phyloP scores from a whole-genome alignment of 202 grass and related monocot genomes.

The Bolboschoenoplectus hybrid region DNA sequence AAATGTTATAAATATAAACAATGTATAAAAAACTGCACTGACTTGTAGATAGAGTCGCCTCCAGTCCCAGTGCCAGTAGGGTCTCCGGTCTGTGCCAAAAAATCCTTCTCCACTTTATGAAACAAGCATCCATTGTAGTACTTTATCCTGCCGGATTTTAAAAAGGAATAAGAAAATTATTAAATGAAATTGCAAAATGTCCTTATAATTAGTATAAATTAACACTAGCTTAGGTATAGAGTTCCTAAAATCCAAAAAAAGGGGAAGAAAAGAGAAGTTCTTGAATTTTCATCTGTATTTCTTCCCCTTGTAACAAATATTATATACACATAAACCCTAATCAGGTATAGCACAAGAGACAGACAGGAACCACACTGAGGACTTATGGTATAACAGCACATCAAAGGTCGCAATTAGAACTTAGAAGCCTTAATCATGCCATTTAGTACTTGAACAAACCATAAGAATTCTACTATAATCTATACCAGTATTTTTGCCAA shows the following conservation, averaged over 20 bases:
- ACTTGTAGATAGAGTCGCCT: constrained; percentile 91
- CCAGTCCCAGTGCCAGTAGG: constrained; percentile 73
- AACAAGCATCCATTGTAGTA: constrained; percentile 97
- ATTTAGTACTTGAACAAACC: background rate
- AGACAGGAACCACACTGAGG: background rate
- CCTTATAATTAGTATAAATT: constrained; percentile 4
- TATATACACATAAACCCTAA: background rate
- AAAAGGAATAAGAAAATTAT: background rate
- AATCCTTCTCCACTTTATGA: constrained; percentile 96
- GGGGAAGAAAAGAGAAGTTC: background rate
- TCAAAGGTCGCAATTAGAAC: background rate
- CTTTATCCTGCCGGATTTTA: constrained; percentile 65
- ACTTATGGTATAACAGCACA: background rate
- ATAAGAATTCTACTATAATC: background rate
- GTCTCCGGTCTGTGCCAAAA: constrained; percentile 92
- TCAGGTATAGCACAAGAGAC: background rate
- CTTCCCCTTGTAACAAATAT: background rate
- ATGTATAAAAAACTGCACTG: constrained; percentile 33
- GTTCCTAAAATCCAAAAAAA: background rate
- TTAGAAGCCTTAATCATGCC: background rate
- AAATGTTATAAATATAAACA: background rate
- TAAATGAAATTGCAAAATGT: background rate
- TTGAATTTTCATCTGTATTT: background rate
- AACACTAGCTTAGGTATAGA: background rate
- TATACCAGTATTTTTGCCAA: background rate